Evolutionary conservation across 1,284 basidiomycete genomes (phyloP), one percentile per base, ranked within the genome.

Genomic region (Lentinula novae-zelandiae): DNA sequence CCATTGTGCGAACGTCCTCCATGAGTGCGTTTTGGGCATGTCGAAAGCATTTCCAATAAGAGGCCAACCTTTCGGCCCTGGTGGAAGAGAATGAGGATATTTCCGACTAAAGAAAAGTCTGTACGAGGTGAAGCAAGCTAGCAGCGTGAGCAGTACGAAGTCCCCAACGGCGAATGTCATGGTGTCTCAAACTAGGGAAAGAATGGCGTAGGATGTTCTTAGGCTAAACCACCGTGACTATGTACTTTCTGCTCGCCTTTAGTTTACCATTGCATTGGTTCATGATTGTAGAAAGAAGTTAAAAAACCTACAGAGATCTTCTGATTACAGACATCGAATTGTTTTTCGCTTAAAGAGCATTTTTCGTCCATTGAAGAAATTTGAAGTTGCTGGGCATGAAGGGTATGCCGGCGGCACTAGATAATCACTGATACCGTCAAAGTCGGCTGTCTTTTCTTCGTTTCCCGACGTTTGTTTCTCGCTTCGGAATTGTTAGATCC

Each of bases 1-100:
- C 60, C 60, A 62, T n/a, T 58, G 22, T 12, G 60, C 49, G 36
- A 58, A 62, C 9, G 54, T 62, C 40, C 44, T 62, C 60, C 60
- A 62, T 9, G 55, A 13, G 38, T 53, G 52, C 20, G 55, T 38
- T 27, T 54, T 57, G 20, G 55, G 54, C 56, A 62, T 58, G 17
- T 58, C 55, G 17, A 62, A 40, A 31, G 51, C 56, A 52, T 62
- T 62, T 13, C 60, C 60, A 27, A 62, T 27, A 36, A 62, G 34
- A 31, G 60, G 60, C 50, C 53, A 60, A 15, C 59, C 59, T 50
- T 50, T 55, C 8, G 59, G 59, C 1, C 59, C 59, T 22, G 59
- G 59, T 12, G 59, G 59, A 50, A 60, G 59, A 46, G 58, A 49
- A 50, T 48, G 59, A 46, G 58, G 52, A 50, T 48, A 39, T 4